Evolutionary conservation across 2,329 filamentous ascomycete species (phyloP), one percentile per base, ranked within the genome.

Genomic region (Alternaria sp.): DNA sequence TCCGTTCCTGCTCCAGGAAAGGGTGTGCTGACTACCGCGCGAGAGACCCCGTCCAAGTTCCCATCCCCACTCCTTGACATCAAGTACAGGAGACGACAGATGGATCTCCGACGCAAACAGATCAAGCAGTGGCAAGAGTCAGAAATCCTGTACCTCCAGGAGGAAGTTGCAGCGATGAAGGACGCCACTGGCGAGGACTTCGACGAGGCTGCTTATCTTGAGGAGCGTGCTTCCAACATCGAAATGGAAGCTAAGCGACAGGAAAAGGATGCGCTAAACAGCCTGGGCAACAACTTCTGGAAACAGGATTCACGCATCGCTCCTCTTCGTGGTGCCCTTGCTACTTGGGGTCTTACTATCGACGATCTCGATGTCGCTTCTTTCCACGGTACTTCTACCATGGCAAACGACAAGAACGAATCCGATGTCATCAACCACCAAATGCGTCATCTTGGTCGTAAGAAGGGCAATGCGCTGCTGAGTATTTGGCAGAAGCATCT

Each of bases 401-500:
- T 96, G 77, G 95, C 95, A 70, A 99, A 99, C 80, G 95, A 99
- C 85, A 98, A 98, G 89, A 99, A 99, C 81, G 95, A 99, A 81
- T 98, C 95, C 18, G 94, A 94, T 54, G 95, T 97, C 75, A 91
- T 99, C 72, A 97, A 94, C 85, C 89, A 97, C 80, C 96, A 99
- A 82, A 88, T 99, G 81, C 89, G 90, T 71, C 96, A 99, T 78
- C 89, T 99, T 54, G 95, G 95, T 68, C 92, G 95, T 72, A 91
- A 90, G 81, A 97, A 97, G 89, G 95, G 96, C 75, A 99, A 99
- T 75, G 94, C 95, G 32, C 85, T 99, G 14, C 82, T 98, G 67
- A 95, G 94, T 84, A 94, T 99, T 79, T 99, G 98, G 91, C 95
- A 99, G 83, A 99, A 99, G 83, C 98, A 96, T 81, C 89, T 99